phyloP scores from a whole-genome alignment of 805 yeast species.

The Candida nemodendra region DNA sequence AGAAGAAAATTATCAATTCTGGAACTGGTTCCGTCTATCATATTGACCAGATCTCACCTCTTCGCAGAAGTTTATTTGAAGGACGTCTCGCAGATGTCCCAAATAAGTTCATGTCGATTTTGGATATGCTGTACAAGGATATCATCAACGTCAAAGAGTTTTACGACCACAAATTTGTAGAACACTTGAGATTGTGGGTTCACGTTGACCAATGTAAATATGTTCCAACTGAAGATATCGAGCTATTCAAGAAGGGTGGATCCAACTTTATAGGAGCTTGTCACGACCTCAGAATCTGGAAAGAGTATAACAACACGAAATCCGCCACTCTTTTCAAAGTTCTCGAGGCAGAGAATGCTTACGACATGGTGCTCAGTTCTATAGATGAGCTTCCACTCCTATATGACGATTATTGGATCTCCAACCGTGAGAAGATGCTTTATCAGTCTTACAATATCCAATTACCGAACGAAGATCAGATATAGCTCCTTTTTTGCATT shows the following conservation, averaged over 20 bases:
- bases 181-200: constrained; percentile 39
- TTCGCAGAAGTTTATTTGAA: constrained; percentile 29
- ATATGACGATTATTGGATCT: constrained; percentile 28
- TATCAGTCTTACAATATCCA: constrained; percentile 21
- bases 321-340: constrained; percentile 26
- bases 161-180: constrained; percentile 32
- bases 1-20: constrained; percentile 32
- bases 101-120: constrained; percentile 18
- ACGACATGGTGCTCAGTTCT: constrained; percentile 15
- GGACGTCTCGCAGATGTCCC: constrained; percentile 33
- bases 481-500: too few relatives aligned
- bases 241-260: constrained; percentile 33
- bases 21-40: constrained; percentile 37
- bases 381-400: constrained; percentile 26
- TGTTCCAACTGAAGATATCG: constrained; percentile 41
- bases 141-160: constrained; percentile 21
- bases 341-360: constrained; percentile 21
- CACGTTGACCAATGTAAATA: constrained; percentile 37
- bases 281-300: constrained; percentile 39
- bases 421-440: constrained; percentile 19
- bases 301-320: constrained; percentile 37
- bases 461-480: constrained; percentile 3
- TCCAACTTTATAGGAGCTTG: constrained; percentile 41
- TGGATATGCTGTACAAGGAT: constrained; percentile 25
- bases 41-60: constrained; percentile 25